Percentiles rank a stretch among this genome's conserved stretches.
These are phyloP conservation scores for Eucalyptus dawsonii DNA, from an alignment of 345 rosid species.

Conservation along the genomic window DNA sequence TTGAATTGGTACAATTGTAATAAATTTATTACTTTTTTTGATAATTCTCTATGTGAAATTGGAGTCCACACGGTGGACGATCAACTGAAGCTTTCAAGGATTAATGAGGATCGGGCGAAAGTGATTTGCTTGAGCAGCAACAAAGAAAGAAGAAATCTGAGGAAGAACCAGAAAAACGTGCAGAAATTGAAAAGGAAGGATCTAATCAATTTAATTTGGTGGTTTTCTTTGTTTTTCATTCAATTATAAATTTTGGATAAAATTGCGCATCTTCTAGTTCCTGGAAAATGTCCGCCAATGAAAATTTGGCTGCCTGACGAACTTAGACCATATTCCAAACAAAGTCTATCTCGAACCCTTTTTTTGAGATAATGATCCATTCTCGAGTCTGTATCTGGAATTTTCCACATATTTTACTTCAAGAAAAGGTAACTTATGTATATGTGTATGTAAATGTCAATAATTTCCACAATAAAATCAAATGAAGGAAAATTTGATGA, in stretches of 20 bases:
- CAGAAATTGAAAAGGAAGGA: background rate
- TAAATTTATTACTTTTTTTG: too few species aligned
- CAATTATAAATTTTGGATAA: background rate
- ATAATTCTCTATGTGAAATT: too few species aligned
- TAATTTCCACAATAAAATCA: background rate
- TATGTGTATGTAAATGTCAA: background rate
- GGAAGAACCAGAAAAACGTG: background rate
- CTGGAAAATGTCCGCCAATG: background rate
- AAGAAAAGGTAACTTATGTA: background rate
- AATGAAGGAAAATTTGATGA: background rate
- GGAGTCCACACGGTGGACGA: background rate
- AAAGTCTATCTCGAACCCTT: too few species aligned
- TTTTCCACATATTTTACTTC: background rate
- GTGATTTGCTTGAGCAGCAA: background rate
- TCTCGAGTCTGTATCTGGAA: too few species aligned
- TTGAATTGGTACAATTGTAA: too few species aligned
- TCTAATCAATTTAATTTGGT: background rate
- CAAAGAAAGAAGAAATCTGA: too few species aligned
- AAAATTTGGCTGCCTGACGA: background rate
- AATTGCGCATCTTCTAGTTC: background rate
- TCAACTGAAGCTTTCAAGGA: too few species aligned
- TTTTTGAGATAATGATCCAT: too few species aligned
- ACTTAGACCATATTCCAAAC: background rate
- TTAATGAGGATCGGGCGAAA: background rate
- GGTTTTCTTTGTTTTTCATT: background rate